Evolutionary conservation across 2,329 filamentous ascomycete species (phyloP).

Genomic region (Exophiala spinifera): DNA sequence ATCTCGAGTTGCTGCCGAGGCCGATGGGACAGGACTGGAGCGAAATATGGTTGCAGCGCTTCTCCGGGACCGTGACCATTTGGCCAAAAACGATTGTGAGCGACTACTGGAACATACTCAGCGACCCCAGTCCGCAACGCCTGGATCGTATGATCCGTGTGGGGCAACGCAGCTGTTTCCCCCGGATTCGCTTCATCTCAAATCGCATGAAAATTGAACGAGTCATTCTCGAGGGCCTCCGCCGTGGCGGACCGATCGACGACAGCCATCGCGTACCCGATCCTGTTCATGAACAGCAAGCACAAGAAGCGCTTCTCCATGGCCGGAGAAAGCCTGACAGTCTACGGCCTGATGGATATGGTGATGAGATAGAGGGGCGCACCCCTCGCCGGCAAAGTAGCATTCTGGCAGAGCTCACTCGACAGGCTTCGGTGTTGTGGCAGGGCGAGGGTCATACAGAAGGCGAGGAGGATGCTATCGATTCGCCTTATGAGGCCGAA

Average conservation of each 20-base stretch:
- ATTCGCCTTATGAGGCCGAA: conserved; percentile 46
- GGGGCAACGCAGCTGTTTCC: conserved; percentile 84
- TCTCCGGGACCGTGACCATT: conserved; percentile 91
- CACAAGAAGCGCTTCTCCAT: conserved; percentile 18
- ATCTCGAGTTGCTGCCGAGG: conserved; percentile 85
- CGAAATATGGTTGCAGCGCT: conserved; percentile 92
- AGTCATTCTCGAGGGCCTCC: conserved; percentile 56
- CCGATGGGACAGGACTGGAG: conserved; percentile 95
- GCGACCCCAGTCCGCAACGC: conserved; percentile 72
- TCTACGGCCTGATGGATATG: conserved; percentile 8
- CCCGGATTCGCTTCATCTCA: conserved; percentile 84
- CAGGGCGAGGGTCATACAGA: conserved; percentile 45
- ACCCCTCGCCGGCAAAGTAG: conserved; percentile 27
- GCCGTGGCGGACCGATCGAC: conserved; percentile 32
- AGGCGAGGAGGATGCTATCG: conserved; percentile 42
- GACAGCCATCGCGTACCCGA: conserved; percentile 28
- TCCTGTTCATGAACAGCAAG: conserved; percentile 19
- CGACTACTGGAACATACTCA: conserved; percentile 83
- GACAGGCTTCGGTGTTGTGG: conserved; percentile 48
- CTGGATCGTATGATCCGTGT: conserved; percentile 86
- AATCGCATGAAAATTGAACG: conserved; percentile 85
- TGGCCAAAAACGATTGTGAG: conserved; percentile 79
- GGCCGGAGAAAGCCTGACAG: conserved; percentile 14
- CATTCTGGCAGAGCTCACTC: conserved; percentile 44
- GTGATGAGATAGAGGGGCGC: neutral